Base-by-base conservation (phyloP, 768 basidiomycete genomes). In the Trametopsis cervina region DNA sequence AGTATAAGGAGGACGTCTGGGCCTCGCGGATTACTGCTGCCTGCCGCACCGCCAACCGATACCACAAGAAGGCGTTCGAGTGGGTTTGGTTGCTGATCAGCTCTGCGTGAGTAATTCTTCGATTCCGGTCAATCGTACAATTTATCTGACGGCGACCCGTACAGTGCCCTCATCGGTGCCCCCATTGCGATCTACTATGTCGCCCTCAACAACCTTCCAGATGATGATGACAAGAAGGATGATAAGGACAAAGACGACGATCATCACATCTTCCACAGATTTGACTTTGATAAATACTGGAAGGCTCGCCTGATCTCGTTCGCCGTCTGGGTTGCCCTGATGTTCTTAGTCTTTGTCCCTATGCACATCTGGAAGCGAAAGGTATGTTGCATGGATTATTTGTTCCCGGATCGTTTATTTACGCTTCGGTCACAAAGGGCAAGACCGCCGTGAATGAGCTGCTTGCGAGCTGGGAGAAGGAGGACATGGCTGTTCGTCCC, bases 291-390 rank as follows among this genome's bases (percentile, higher is more conserved):
- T 23, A 47, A 60, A 11, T 44, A 43, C 47, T 63, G 62, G 60
- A 44, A 71, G 46, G 66, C 70, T 12, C 69, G 72, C 20, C 57
- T 63, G 12, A 62, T 68, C 27, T 59, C 63, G 17, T 51, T 74
- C 27, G 69, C 55, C 4, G 56, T 69, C 21, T 67, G 63, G 20
- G n/a, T 77, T 40, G 74, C 59, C 13, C 56, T 66, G 17, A 51
- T 69, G 44, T 21, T 71, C 21, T 35, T 76, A 42, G 65, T 77
- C 57, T 58, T 64, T 39, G 35, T 61, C 2, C 78, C 77, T 4
- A 57, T 76, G 36, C 39, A 67, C 35, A 37, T 71, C 20, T 80
- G 76, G 76, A 80, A 80, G 53, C 65, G 57, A 26, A 51, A 66
- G 46, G 67, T 71, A 36, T 35, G 71, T 68, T 42, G 22, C 22